phyloP scores from a whole-genome alignment of 805 yeast species.

The Dipodascus albidus region DNA sequence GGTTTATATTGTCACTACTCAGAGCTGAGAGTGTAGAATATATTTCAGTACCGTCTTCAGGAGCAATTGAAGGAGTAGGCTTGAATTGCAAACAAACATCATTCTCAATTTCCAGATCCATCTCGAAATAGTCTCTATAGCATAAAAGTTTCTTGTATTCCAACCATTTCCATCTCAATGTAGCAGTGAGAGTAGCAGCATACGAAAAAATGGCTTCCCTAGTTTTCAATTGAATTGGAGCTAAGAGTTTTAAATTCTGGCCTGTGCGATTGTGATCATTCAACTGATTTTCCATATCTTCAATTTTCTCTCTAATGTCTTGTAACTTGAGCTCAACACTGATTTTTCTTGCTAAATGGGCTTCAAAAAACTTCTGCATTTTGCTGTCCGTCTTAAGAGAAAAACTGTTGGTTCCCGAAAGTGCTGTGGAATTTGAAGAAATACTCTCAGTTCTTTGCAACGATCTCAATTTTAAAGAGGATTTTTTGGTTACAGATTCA shows the following conservation, averaged over 20 bases:
- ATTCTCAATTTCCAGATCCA: slow-evolving; percentile 18
- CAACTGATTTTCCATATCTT: slow-evolving; percentile 24
- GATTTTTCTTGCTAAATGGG: slow-evolving; percentile 18
- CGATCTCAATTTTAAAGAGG: slow-evolving; percentile 4
- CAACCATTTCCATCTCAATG: slow-evolving; percentile 13
- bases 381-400: neutral
- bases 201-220: slow-evolving; percentile 33
- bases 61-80: neutral
- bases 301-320: slow-evolving; percentile 27
- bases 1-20: neutral
- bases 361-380: neutral
- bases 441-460: slow-evolving; percentile 1
- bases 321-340: slow-evolving; percentile 22
- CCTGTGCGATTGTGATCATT: slow-evolving; percentile 27
- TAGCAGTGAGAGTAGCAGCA: slow-evolving; percentile 35
- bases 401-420: neutral
- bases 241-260: slow-evolving; percentile 32
- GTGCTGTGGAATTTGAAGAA: neutral
- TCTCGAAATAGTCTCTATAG: slow-evolving; percentile 19
- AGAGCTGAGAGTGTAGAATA: neutral
- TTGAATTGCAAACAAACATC: slow-evolving; percentile 8
- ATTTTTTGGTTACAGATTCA: neutral
- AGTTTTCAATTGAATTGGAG: slow-evolving; percentile 47
- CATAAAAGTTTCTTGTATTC: neutral
- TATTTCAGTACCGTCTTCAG: neutral